A percentile compares a stretch with the other conserved stretches of the same genome.
Conservation (phyloP, 1,139 yeast species). For the Chernovozyma aurita region DNA sequence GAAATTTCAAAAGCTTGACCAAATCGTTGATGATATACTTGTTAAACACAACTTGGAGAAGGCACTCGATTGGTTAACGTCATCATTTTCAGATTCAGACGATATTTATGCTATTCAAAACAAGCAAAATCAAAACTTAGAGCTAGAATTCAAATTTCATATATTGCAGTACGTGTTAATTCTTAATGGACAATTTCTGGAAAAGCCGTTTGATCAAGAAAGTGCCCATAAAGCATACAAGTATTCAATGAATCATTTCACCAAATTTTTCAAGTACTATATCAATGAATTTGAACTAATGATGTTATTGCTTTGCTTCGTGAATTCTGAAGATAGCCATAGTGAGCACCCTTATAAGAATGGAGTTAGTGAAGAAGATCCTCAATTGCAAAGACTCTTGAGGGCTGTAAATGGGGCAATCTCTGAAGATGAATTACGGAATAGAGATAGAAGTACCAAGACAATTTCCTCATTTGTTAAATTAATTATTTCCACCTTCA, state of each 20-base stretch:
- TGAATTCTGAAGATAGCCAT: background rate
- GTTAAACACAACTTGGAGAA: slow-evolving; percentile 28
- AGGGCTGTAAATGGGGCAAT: background rate
- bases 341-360: background rate
- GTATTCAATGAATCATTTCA: slow-evolving; percentile 53
- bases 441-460: background rate
- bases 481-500: slow-evolving; percentile 33
- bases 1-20: slow-evolving; percentile 28
- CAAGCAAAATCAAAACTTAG: slow-evolving; percentile 7
- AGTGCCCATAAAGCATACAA: slow-evolving; percentile 43
- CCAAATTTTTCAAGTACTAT: slow-evolving; percentile 37
- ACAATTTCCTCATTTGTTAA: slow-evolving; percentile 33
- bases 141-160: slow-evolving; percentile 61
- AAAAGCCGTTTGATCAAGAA: slow-evolving; percentile 15
- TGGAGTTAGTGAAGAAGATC: slow-evolving; percentile 20
- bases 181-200: slow-evolving; percentile 23
- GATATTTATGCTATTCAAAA: background rate
- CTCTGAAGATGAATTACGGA: slow-evolving; percentile 4
- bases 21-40: slow-evolving; percentile 34
- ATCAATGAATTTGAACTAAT: slow-evolving; percentile 30
- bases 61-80: slow-evolving; percentile 35
- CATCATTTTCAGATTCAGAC: slow-evolving; percentile 12
- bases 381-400: background rate
- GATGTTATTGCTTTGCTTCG: slow-evolving; percentile 9
- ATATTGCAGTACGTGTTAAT: slow-evolving; percentile 50